Conservation (phyloP, 2,329 filamentous ascomycete species). For the Paracorniculantispora psalliotae region DNA sequence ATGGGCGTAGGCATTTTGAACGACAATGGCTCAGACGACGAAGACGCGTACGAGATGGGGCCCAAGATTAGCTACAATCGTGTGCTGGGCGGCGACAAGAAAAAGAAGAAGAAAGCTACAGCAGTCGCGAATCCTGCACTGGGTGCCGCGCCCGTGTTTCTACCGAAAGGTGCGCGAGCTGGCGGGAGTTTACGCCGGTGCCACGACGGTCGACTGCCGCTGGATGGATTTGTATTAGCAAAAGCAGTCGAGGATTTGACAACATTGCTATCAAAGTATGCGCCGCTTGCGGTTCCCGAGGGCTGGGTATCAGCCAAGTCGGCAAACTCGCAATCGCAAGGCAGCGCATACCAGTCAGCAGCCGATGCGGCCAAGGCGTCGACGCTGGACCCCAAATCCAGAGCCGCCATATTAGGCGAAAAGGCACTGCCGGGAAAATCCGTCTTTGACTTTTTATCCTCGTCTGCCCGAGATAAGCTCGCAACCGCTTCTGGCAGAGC, state of each 20-base stretch:
- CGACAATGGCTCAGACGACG: conserved; percentile 90
- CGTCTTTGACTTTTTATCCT: conserved; percentile 86
- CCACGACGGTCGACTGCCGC: conserved; percentile 73
- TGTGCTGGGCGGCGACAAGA: conserved; percentile 74
- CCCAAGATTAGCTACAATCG: conserved; percentile 85
- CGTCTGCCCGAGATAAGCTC: conserved; percentile 71
- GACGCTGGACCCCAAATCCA: conserved; percentile 66
- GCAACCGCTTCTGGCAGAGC: conserved; percentile 68
- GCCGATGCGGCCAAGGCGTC: conserved; percentile 75
- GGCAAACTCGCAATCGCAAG: conserved; percentile 4
- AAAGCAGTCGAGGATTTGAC: conserved; percentile 39
- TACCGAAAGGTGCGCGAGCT: conserved; percentile 50
- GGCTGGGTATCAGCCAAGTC: conserved; percentile 67
- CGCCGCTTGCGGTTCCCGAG: conserved; percentile 61
- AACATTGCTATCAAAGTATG: conserved; percentile 39
- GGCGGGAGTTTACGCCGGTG: conserved; percentile 52
- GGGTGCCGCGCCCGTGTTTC: conserved; percentile 66
- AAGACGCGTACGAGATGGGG: conserved; percentile 89
- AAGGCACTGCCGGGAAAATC: conserved; percentile 78
- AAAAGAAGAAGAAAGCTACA: conserved; percentile 55
- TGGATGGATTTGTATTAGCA: conserved; percentile 75
- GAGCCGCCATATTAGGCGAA: conserved; percentile 79
- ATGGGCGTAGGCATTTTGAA: conserved; percentile 89
- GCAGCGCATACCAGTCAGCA: conserved; percentile 54
- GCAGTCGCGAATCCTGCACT: conserved; percentile 59